Evolutionary conservation across 192 early-diverging fungal genomes (phyloP).

Genomic region (Spinellus fusiger): DNA sequence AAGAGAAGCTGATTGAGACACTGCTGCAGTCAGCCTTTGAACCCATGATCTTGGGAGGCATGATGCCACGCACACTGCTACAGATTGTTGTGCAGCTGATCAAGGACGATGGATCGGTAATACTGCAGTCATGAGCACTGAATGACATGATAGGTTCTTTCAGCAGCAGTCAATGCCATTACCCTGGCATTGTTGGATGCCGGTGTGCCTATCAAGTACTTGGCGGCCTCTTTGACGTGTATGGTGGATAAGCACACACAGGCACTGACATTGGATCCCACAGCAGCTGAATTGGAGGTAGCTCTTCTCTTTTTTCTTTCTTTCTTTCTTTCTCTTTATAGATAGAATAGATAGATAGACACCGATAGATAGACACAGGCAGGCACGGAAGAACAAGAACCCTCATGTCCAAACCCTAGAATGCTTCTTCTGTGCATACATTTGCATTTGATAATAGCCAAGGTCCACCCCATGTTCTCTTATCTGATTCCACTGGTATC

Average conservation of each 20-base stretch:
- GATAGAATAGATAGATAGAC: background rate
- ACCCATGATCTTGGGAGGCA: conserved; percentile 61
- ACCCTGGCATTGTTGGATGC: conserved; percentile 86
- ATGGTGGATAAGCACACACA: conserved; percentile 52
- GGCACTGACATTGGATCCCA: conserved; percentile 74
- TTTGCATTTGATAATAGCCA: conserved; percentile 73
- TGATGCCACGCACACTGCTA: conserved; percentile 84
- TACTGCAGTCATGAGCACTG: conserved; percentile 12
- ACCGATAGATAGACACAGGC: background rate
- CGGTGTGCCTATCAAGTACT: conserved; percentile 71
- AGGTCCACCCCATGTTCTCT: conserved; percentile 37
- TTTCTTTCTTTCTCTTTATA: background rate
- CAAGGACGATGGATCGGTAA: conserved; percentile 80
- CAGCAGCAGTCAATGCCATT: conserved; percentile 79
- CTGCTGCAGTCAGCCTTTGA: conserved; percentile 69
- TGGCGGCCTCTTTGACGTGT: conserved; percentile 66
- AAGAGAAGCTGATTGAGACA: conserved; percentile 70
- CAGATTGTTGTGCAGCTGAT: conserved; percentile 84
- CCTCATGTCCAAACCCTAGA: conserved; percentile 18
- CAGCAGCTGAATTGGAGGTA: conserved; percentile 63
- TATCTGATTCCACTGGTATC: conserved; percentile 67
- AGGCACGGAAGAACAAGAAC: background rate
- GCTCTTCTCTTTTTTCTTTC: background rate
- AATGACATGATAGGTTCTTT: conserved; percentile 46
- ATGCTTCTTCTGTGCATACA: conserved; percentile 68